Conservation (phyloP, 1,284 basidiomycete genomes). For the Cryptococcus sp. region DNA sequence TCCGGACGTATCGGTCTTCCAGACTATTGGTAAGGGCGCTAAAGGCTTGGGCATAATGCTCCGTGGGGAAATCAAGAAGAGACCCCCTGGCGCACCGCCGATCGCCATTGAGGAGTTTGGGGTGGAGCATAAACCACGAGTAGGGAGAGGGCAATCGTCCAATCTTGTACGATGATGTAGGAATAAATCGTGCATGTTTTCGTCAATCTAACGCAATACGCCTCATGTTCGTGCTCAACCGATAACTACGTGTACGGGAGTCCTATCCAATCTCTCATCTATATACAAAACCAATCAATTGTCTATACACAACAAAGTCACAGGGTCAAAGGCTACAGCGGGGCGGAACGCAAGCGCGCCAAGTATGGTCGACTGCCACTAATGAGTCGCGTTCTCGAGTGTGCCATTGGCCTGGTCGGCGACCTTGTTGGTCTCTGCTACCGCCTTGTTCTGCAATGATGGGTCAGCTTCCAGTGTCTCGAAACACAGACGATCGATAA, state of each 20-base stretch:
- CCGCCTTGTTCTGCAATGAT: slow-evolving; percentile 30
- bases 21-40: slow-evolving; percentile 50
- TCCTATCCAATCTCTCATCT: background rate
- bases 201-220: too few species aligned
- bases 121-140: slow-evolving; percentile 24
- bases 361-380: background rate
- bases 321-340: too few species aligned
- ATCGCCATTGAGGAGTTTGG: slow-evolving; percentile 46
- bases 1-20: slow-evolving; percentile 40
- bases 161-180: too few species aligned
- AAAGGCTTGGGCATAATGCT: slow-evolving; percentile 53
- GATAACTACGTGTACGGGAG: too few species aligned
- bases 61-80: slow-evolving; percentile 44
- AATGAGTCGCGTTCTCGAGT: slow-evolving; percentile 5
- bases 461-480: background rate
- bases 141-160: background rate
- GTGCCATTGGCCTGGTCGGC: slow-evolving; percentile 29
- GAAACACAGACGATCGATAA: background rate
- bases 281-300: slow-evolving; percentile 5
- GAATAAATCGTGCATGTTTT: background rate
- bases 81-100: slow-evolving; percentile 29
- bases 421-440: slow-evolving; percentile 18
- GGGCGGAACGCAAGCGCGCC: background rate
- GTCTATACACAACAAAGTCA: background rate
- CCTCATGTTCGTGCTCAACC: too few species aligned